Conservation (phyloP, 495 filamentous ascomycete genomes). For the Parachaetomium inaequale region DNA sequence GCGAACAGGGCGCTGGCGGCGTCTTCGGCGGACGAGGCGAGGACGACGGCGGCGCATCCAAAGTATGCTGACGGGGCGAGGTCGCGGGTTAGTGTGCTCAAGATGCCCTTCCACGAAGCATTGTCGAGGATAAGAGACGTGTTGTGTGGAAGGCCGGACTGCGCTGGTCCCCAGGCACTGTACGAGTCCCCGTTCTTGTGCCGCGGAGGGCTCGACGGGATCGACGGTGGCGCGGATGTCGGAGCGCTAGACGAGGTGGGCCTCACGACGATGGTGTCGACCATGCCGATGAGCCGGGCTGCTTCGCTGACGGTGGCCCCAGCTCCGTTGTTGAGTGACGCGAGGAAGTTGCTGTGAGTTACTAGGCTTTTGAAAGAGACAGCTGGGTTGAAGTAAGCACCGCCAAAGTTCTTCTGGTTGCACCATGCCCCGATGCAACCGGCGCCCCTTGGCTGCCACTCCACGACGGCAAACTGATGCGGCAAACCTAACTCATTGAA, state of each 20-base stretch:
- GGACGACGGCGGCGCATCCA: slow-evolving; percentile 67
- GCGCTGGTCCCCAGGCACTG: slow-evolving; percentile 13
- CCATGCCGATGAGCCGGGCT: slow-evolving; percentile 67
- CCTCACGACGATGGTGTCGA: slow-evolving; percentile 73
- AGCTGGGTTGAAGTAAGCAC: slow-evolving; percentile 72
- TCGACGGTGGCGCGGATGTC: slow-evolving; percentile 36
- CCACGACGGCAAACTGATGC: slow-evolving; percentile 71
- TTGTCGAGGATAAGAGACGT: slow-evolving; percentile 68
- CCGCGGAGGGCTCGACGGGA: slow-evolving; percentile 40
- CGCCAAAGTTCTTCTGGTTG: slow-evolving; percentile 68
- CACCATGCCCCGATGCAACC: slow-evolving; percentile 60
- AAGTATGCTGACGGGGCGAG: slow-evolving; percentile 77
- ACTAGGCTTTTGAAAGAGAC: slow-evolving; percentile 47
- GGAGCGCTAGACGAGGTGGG: slow-evolving; percentile 33
- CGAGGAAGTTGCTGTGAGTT: slow-evolving; percentile 40
- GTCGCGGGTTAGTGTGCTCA: slow-evolving; percentile 72
- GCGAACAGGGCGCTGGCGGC: slow-evolving; percentile 74
- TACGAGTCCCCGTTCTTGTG: slow-evolving; percentile 29
- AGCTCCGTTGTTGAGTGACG: slow-evolving; percentile 45
- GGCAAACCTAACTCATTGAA: slow-evolving; percentile 84
- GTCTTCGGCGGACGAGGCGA: slow-evolving; percentile 63
- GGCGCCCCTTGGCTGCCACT: slow-evolving; percentile 60
- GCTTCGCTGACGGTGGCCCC: slow-evolving; percentile 67
- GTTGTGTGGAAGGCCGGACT: slow-evolving; percentile 36
- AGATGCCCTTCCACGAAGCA: slow-evolving; percentile 77